phyloP scores from a whole-genome alignment of 805 yeast genomes.

The Cyberlindnera subsufficiens region DNA sequence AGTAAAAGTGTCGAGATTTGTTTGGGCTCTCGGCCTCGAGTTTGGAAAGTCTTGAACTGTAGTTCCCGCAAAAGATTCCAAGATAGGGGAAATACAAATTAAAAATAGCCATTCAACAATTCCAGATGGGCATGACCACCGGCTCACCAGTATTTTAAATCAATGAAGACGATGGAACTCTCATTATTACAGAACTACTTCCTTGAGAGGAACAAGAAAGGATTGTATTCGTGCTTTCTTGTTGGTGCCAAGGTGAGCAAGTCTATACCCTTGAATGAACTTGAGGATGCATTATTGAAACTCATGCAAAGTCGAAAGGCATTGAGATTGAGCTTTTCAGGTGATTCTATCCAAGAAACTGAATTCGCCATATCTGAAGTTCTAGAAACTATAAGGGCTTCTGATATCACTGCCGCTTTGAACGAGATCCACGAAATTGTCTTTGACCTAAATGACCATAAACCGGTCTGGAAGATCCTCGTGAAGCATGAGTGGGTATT shows the following conservation, averaged over 20 bases:
- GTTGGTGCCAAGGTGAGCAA: conserved; percentile 1
- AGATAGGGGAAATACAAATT: no score
- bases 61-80: no score
- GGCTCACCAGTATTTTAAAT: no score
- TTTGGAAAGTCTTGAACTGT: no score
- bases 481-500: conserved; percentile 5
- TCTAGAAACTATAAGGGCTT: not conserved
- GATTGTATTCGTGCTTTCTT: conserved; percentile 4
- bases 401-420: not conserved
- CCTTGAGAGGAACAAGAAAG: conserved; percentile 2
- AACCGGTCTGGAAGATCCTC: conserved; percentile 7
- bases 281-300: not conserved
- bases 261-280: not conserved
- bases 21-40: no score
- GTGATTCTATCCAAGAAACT: not conserved
- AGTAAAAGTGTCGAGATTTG: no score
- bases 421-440: not conserved
- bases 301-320: conserved; percentile 2
- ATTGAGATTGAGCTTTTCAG: conserved; percentile 3
- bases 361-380: not conserved
- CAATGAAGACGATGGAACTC: not conserved
- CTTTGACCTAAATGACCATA: not conserved
- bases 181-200: conserved; percentile 2
- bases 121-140: no score
- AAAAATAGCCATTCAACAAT: no score